Evolutionary conservation across 495 filamentous ascomycete genomes (phyloP).

Genomic region (Thermothielavioides terrestris): DNA sequence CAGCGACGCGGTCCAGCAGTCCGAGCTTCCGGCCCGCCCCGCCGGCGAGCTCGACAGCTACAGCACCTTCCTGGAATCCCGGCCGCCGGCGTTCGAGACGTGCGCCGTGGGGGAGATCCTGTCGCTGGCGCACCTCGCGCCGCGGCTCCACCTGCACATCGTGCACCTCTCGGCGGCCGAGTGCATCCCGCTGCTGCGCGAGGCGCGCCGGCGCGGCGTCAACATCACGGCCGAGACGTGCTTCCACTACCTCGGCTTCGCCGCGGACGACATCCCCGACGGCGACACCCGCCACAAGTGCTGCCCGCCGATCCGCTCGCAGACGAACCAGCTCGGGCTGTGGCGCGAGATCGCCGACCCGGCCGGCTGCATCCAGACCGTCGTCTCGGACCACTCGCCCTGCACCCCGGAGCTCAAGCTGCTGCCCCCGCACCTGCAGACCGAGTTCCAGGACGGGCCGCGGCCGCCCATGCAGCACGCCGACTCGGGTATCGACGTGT

Average conservation of each 20-base stretch:
- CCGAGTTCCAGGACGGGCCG: slow-evolving; percentile 19
- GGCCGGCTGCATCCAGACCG: slow-evolving; percentile 77
- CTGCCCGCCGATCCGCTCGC: slow-evolving; percentile 85
- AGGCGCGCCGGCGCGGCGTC: slow-evolving; percentile 67
- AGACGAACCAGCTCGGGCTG: slow-evolving; percentile 75
- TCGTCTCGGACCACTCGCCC: slow-evolving; percentile 95
- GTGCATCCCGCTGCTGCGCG: slow-evolving; percentile 78
- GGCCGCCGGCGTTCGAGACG: slow-evolving; percentile 83
- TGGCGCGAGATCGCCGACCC: slow-evolving; percentile 71
- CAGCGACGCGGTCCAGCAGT: slow-evolving; percentile 66
- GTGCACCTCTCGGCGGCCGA: slow-evolving; percentile 91
- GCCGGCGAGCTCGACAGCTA: slow-evolving; percentile 72
- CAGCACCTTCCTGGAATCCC: slow-evolving; percentile 84
- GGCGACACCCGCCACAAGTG: slow-evolving; percentile 97
- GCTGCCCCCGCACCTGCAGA: slow-evolving; percentile 56
- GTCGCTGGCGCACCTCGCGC: slow-evolving; percentile 69
- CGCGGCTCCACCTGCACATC: slow-evolving; percentile 80
- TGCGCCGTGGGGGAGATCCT: slow-evolving; percentile 85
- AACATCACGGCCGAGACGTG: slow-evolving; percentile 96
- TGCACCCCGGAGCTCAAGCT: slow-evolving; percentile 94
- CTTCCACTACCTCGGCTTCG: slow-evolving; percentile 93
- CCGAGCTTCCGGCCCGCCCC: slow-evolving; percentile 63
- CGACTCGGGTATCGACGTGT: slow-evolving; percentile 42
- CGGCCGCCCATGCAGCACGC: slow-evolving; percentile 29
- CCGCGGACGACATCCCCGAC: slow-evolving; percentile 74